Conservation (phyloP, 345 rosid species). For the Salix purpurea region DNA sequence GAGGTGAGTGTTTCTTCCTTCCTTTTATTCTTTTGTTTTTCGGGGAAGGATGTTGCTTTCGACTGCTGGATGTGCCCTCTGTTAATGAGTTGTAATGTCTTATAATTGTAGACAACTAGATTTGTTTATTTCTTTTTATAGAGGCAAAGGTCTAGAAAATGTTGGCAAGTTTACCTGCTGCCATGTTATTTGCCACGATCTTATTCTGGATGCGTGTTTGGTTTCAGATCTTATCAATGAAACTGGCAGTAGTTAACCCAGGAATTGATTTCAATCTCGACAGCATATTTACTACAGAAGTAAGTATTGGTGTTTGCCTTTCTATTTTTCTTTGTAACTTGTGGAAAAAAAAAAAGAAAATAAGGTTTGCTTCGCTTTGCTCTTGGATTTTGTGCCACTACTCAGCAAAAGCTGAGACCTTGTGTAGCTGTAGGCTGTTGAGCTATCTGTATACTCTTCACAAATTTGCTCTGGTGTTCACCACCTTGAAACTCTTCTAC, state of each 20-base stretch:
- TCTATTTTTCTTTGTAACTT: neutral
- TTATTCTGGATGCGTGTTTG: neutral
- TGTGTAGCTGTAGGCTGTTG: neutral
- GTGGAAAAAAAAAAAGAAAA: neutral
- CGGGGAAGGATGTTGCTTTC: neutral
- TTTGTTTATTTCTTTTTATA: neutral
- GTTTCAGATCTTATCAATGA: constrained; percentile 89
- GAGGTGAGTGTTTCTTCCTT: constrained; percentile 62
- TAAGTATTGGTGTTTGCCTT: constrained; percentile 32
- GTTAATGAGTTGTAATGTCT: neutral
- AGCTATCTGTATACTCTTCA: neutral
- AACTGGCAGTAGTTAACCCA: constrained; percentile 87
- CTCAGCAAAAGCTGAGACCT: neutral
- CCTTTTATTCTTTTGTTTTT: neutral
- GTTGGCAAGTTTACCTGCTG: neutral
- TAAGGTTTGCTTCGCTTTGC: neutral
- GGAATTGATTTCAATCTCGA: constrained; percentile 75
- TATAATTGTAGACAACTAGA: neutral
- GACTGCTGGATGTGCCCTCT: neutral
- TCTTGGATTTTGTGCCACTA: neutral
- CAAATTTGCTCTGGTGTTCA: neutral
- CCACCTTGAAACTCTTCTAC: constrained; percentile 1
- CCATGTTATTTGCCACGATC: neutral
- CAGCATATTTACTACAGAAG: constrained; percentile 68
- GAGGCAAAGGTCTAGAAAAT: neutral